These are phyloP conservation scores for Cercospora berteroae DNA, from an alignment of 2,329 filamentous ascomycete genomes.

Conservation along the genomic window DNA sequence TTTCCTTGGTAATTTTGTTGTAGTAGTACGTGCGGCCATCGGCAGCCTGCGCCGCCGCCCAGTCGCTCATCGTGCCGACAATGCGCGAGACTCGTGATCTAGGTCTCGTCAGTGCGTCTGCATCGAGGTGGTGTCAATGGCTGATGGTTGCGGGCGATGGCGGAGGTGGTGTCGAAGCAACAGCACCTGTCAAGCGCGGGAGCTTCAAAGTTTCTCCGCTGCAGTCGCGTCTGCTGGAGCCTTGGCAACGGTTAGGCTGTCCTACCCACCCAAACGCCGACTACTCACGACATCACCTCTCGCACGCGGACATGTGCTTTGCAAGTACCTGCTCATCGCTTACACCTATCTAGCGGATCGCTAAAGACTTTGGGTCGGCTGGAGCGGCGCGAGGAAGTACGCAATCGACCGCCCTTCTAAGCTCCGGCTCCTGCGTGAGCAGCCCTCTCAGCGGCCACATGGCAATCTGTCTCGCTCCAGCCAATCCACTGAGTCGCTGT, in stretches of 20 bases:
- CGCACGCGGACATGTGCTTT: not conserved
- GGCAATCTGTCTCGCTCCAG: constrained; percentile 7
- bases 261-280: not conserved
- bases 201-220: constrained; percentile 2
- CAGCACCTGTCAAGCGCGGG: not conserved
- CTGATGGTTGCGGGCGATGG: not conserved
- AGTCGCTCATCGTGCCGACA: constrained; percentile 27
- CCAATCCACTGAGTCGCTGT: not conserved
- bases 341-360: not conserved
- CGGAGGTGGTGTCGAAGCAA: not conserved
- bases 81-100: not conserved
- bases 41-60: constrained; percentile 30
- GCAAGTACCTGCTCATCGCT: not conserved
- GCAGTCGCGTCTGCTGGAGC: not conserved
- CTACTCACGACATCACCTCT: not conserved
- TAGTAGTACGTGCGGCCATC: constrained; percentile 83
- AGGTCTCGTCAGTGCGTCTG: not conserved
- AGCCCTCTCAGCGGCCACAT: constrained; percentile 3
- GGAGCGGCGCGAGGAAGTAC: not conserved
- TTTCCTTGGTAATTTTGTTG: constrained; percentile 79
- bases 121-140: not conserved
- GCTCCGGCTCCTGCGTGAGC: not conserved
- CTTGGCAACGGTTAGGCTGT: not conserved
- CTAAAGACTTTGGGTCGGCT: not conserved
- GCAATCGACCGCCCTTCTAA: not conserved